These are phyloP conservation scores for Pythium periplocum DNA, from an alignment of 352 stramenopile species.

Conservation along the genomic window DNA sequence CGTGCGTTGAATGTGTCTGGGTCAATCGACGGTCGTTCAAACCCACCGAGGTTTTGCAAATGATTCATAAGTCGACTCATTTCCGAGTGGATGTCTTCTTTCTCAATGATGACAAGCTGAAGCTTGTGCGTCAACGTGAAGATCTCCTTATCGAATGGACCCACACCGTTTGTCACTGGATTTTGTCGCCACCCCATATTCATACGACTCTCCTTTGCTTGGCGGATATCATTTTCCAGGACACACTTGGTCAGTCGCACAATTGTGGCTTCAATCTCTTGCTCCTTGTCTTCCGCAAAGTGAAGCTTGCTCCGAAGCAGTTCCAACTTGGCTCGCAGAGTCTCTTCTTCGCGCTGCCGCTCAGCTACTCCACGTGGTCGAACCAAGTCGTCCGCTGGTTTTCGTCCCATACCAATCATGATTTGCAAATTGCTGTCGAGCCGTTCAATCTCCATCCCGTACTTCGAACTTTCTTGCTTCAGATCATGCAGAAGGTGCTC, in stretches of 20 bases:
- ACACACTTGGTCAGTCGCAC: constrained; percentile 70
- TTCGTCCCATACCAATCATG: constrained; percentile 3
- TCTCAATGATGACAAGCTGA: constrained; percentile 68
- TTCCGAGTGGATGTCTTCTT: constrained; percentile 69
- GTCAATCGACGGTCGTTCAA: background rate
- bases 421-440: constrained; percentile 23
- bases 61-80: constrained; percentile 53
- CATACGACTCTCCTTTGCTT: constrained; percentile 15
- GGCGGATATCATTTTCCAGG: constrained; percentile 37
- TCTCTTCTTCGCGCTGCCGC: constrained; percentile 38
- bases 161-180: background rate
- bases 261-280: constrained; percentile 65
- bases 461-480: constrained; percentile 39
- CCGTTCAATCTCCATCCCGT: constrained; percentile 48
- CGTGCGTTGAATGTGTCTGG: background rate
- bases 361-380: too few species aligned
- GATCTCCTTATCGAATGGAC: constrained; percentile 68
- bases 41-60: constrained; percentile 13
- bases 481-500: constrained; percentile 56
- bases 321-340: constrained; percentile 40
- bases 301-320: constrained; percentile 52
- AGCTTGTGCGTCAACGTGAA: constrained; percentile 70
- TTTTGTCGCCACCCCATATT: constrained; percentile 8
- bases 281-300: constrained; percentile 59
- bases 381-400: background rate